Evolutionary conservation across 495 filamentous ascomycete genomes (phyloP).

Genomic region (Friedmanniomyces endolithicus): DNA sequence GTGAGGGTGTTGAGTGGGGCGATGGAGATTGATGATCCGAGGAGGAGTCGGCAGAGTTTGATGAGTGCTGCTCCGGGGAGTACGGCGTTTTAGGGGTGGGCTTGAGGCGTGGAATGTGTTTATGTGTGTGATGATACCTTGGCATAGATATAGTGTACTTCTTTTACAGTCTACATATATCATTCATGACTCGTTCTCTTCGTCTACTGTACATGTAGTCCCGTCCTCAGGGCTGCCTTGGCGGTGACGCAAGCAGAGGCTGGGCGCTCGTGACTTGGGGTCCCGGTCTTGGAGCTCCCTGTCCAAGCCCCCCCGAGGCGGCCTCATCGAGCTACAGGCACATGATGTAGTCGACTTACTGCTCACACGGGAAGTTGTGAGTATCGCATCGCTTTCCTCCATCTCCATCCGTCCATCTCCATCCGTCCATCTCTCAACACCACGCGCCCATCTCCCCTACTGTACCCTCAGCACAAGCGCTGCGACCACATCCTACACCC

Average conservation of each 20-base stretch:
- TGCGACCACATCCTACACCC: not conserved
- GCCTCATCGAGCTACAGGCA: not conserved
- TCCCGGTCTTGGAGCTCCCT: not conserved
- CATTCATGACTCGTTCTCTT: too few species aligned
- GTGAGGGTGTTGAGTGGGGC: conserved; percentile 33
- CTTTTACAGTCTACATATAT: not conserved
- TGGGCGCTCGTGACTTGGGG: not conserved
- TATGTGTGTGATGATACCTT: conserved; percentile 1
- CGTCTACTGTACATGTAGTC: not conserved
- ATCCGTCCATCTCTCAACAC: too few species aligned
- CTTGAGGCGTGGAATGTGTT: not conserved
- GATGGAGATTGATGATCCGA: conserved; percentile 31
- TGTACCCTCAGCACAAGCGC: not conserved
- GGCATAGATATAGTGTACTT: not conserved
- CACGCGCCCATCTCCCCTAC: too few species aligned
- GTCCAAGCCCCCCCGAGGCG: not conserved
- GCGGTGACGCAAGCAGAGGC: not conserved
- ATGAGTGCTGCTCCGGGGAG: conserved; percentile 16
- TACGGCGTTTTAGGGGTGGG: conserved; percentile 8
- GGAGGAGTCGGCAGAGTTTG: conserved; percentile 22
- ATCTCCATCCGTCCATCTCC: too few species aligned
- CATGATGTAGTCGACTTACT: not conserved
- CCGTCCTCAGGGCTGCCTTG: not conserved
- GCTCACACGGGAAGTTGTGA: too few species aligned
- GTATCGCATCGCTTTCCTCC: not conserved